phyloP scores from a whole-genome alignment of 164 flowering plant genomes.

The Warburgia ugandensis region DNA sequence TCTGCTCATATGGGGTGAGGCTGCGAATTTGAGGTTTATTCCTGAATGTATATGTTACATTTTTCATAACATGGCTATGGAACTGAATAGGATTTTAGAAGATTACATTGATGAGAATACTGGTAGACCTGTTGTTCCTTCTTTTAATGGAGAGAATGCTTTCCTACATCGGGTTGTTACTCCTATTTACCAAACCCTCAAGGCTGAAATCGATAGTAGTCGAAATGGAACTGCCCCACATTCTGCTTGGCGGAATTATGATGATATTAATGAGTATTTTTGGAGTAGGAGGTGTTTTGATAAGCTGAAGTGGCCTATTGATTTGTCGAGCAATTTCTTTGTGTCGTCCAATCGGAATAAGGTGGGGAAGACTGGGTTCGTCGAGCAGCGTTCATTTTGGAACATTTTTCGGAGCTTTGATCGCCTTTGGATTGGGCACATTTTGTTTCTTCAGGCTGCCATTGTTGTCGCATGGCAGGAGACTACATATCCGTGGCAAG shows the following conservation, averaged over 20 bases:
- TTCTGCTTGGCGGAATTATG: constrained; percentile 93
- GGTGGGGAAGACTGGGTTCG: constrained; percentile 89
- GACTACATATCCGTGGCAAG: constrained; percentile 46
- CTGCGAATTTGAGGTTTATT: constrained; percentile 67
- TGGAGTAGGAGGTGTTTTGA: constrained; percentile 74
- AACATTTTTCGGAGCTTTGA: constrained; percentile 86
- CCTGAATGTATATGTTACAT: constrained; percentile 88
- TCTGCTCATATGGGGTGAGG: constrained; percentile 87
- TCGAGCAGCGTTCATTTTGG: constrained; percentile 95
- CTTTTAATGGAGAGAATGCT: constrained; percentile 10
- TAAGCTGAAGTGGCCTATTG: constrained; percentile 72
- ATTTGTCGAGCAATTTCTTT: constrained; percentile 41
- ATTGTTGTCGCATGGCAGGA: constrained; percentile 71
- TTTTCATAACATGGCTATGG: constrained; percentile 76
- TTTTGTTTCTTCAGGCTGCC: constrained; percentile 69
- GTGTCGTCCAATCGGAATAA: constrained; percentile 16
- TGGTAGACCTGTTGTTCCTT: constrained; percentile 8
- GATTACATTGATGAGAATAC: constrained; percentile 56
- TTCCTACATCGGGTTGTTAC: constrained; percentile 9
- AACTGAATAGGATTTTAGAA: constrained; percentile 59
- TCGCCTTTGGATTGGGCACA: constrained; percentile 71
- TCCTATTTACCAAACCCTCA: constrained; percentile 11
- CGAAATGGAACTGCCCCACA: constrained; percentile 78
- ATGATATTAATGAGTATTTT: constrained; percentile 89
- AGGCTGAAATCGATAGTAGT: constrained; percentile 56